Base-by-base conservation (phyloP, 371 early-diverging fungal species). In the Actinomortierella wolfii region DNA sequence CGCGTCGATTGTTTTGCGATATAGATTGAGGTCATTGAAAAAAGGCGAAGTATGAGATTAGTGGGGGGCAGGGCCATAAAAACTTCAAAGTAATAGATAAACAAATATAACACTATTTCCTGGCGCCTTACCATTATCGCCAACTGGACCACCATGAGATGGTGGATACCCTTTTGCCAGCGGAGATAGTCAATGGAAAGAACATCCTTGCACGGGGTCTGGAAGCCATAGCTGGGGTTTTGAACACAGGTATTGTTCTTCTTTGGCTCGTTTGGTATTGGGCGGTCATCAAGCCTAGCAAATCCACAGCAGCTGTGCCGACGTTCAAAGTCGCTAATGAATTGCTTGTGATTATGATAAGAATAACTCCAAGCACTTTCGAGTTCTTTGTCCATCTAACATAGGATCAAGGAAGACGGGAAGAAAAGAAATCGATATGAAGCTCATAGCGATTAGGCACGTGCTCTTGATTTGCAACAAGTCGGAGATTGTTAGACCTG, bases 221-320 rank as follows among this genome's bases (percentile, higher is more conserved):
- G 21, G 53, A 56, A 66, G 34, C 59, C 59, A 43, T 56, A 66
- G 23, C 23, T 13, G n/a, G 17, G 0, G 56, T 59, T 46, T 39
- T 23, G 20, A 52, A 39, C 47, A 44, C 60, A 60, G 28, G 46
- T 51, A n/a, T n/a, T n/a, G 44, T 14, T 23, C 20, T n/a, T 14
- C 0, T 42, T 43, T 44, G 26, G 28, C 0, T 62, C 46, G 1
- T 45, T 43, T 18, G 65, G 66, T 23, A 66, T 55, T 13, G 56
- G 28, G 50, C 59, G 54, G 23, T 65, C 56, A 39, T 8, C 18
- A 42, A 59, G 51, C 23, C 9, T 4, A 34, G 43, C 20, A 49
- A 29, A 67, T 47, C 67, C 67, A 56, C 67, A 67, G 54, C 67
- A 67, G 0, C 49, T 56, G 42, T 67, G 61, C 28, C 56, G 67